Evolutionary conservation across 768 basidiomycete genomes (phyloP), one percentile per base, ranked within the genome.

Genomic region (Hygrocybe coccinea): DNA sequence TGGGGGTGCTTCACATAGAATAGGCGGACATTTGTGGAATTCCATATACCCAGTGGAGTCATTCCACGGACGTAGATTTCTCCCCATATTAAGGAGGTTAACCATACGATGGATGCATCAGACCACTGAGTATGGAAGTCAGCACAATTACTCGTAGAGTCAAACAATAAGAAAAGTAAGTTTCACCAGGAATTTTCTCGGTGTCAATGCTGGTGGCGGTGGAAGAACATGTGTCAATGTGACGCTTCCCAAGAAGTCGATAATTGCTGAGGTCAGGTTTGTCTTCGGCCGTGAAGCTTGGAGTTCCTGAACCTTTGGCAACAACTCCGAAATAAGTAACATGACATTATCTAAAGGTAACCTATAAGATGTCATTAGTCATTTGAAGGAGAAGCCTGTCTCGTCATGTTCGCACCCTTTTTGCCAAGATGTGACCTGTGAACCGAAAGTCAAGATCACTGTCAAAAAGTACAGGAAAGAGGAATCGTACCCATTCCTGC

Each of bases 1-100:
- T 83, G 89, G 5, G 89, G 80, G 60, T 95, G 92, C 67, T 93
- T 95, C 55, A 97, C 90, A 50, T 93, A 82, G 74, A 97, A 97
- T 50, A 97, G 70, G 39, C 89, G 84, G 25, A 97, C 91, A 48
- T 84, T 87, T 12, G 94, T 97, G 17, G 84, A 81, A 61, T 90
- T 91, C 93, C 95, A 97, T 41, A 95, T 83, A 11, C 89, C 91
- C 21, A 93, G 74, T 1, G 89, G 88, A 1, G 86, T 82, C 83
- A 95, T 89, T 5, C 86, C 89, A 46, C 88, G 86, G 19, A 97
- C 88, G 66, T 95, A 99, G 17, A 95, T 82, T 66, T 95, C 91
- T 38, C 97, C 95, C 94, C 95, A 99, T 19, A 95, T 85, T 52
- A 97, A 73, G 1, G 91, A 93, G 3, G 93, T 90, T 36, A 95